Evolutionary conservation across 2,329 filamentous ascomycete species (phyloP).

Genomic region (Aureobasidium uvarum): DNA sequence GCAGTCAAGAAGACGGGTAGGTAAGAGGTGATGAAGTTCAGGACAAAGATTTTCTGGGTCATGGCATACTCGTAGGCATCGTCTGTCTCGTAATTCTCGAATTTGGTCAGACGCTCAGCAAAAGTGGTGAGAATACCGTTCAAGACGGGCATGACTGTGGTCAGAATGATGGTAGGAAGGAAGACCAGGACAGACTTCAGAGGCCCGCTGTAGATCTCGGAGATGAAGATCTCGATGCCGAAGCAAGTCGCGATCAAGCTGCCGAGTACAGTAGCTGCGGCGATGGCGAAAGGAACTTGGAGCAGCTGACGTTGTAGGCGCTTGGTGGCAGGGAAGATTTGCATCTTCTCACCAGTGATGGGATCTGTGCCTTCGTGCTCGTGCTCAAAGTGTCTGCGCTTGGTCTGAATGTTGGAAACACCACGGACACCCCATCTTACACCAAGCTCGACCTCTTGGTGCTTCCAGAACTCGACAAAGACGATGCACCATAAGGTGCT

Average conservation of each 20-base stretch:
- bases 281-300: conserved; percentile 79
- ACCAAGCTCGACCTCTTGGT: conserved; percentile 81
- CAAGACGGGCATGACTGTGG: conserved; percentile 74
- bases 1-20: conserved; percentile 88
- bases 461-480: conserved; percentile 96
- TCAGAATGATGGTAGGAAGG: conserved; percentile 84
- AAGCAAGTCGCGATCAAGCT: conserved; percentile 83
- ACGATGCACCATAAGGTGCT: conserved; percentile 84
- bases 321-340: conserved; percentile 72
- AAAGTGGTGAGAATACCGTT: conserved; percentile 71
- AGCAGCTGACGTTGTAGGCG: conserved; percentile 74
- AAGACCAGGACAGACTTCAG: conserved; percentile 73
- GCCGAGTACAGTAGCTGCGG: conserved; percentile 70
- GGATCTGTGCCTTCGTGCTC: conserved; percentile 75
- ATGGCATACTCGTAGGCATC: conserved; percentile 80
- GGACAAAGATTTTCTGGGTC: conserved; percentile 88
- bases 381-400: conserved; percentile 73
- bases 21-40: conserved; percentile 97
- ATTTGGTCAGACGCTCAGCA: conserved; percentile 72
- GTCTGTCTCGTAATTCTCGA: conserved; percentile 89
- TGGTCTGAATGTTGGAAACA: conserved; percentile 76
- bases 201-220: conserved; percentile 86
- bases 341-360: conserved; percentile 74
- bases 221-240: conserved; percentile 92
- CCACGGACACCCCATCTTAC: conserved; percentile 86